Percentiles rank a stretch among this genome's conserved stretches.
phyloP scores from a whole-genome alignment of 2,329 filamentous ascomycete genomes.

The Zelopaecilomyces penicillatus region DNA sequence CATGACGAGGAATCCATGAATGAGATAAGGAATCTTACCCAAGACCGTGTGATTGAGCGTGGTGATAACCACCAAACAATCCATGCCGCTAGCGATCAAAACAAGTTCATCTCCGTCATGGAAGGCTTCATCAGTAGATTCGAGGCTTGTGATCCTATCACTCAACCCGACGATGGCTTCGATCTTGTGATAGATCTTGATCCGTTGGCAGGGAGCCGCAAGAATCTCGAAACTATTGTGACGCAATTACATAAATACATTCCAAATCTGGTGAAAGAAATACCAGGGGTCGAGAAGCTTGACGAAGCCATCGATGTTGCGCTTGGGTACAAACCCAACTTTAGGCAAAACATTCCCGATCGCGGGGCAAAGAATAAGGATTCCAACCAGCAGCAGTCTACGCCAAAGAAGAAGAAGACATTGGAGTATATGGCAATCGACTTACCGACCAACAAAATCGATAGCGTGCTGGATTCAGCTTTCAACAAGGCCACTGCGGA shows the following conservation, averaged over 20 bases:
- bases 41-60: slow-evolving; percentile 68
- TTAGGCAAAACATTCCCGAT: slow-evolving; percentile 67
- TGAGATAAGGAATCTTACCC: slow-evolving; percentile 65
- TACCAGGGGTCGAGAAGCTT: slow-evolving; percentile 66
- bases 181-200: slow-evolving; percentile 81
- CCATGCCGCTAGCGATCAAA: slow-evolving; percentile 64
- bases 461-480: slow-evolving; percentile 54
- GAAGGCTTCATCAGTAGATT: slow-evolving; percentile 85
- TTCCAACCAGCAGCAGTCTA: slow-evolving; percentile 22
- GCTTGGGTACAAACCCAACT: slow-evolving; percentile 65
- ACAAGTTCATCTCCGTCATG: slow-evolving; percentile 85
- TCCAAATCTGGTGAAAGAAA: slow-evolving; percentile 62
- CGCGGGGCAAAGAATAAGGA: slow-evolving; percentile 32
- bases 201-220: slow-evolving; percentile 64
- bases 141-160: slow-evolving; percentile 61
- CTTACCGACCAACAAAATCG: slow-evolving; percentile 34
- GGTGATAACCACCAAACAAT: slow-evolving; percentile 99
- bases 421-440: slow-evolving; percentile 51
- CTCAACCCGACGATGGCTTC: slow-evolving; percentile 70
- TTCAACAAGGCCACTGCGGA: slow-evolving; percentile 51
- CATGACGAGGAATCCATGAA: slow-evolving; percentile 71
- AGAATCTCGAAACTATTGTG: slow-evolving; percentile 77
- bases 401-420: slow-evolving; percentile 35
- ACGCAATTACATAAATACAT: slow-evolving; percentile 64
- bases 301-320: slow-evolving; percentile 72